Base-by-base conservation (phyloP, 2,329 filamentous ascomycete species). In the Arthrobotrys pseudoclavata region DNA sequence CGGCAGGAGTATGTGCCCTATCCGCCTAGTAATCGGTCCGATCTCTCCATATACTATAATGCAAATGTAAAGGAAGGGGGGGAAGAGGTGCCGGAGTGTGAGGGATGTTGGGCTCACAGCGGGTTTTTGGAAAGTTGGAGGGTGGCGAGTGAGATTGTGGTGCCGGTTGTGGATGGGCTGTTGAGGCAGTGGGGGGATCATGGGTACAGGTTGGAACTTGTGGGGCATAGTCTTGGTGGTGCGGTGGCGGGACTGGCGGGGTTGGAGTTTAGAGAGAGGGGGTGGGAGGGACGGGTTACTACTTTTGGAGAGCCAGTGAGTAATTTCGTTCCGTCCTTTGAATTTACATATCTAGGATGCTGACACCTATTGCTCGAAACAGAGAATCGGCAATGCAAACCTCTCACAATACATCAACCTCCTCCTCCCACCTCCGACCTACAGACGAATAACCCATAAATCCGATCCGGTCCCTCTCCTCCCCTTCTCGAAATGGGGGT, bases 1-100 rank as follows among this genome's bases (percentile, higher is more conserved):
- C 94, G 94, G 12, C 95, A 98, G 83, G 89, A 92, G 83, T 99
- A 98, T 82, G 88, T 94, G 0, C 94, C 96, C 0, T 99, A 97
- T 83, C 91, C 92, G 0, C 87, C 86, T 0, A 85, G 86, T 12
- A 76, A 74, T 37, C 64, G 69, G 18, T 45, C 52, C 78, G 69
- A 45, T 83, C 83, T 64, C 84, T 84, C 50, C 84, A 82, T 31
- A 4, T 18, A 29, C 2, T n/a, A 24, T 79, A 55, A 50, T 82
- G 10, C 12, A 13, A 13, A 50, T 2, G 52, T 69, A 81, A 53
- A 79, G 47, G 83, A 82, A 34, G 80, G 82, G 5, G 53, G 83
- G 84, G n/a, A 22, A 12, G 42, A 50, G 4, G 83, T 85, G 45
- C 86, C 87, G 24, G 88, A 86, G 80, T 99, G 96, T 84, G 83